A percentile compares a stretch with the other conserved stretches of the same genome.
Conservation (phyloP, 2,329 filamentous ascomycete species). For the Penicillium sp. region DNA sequence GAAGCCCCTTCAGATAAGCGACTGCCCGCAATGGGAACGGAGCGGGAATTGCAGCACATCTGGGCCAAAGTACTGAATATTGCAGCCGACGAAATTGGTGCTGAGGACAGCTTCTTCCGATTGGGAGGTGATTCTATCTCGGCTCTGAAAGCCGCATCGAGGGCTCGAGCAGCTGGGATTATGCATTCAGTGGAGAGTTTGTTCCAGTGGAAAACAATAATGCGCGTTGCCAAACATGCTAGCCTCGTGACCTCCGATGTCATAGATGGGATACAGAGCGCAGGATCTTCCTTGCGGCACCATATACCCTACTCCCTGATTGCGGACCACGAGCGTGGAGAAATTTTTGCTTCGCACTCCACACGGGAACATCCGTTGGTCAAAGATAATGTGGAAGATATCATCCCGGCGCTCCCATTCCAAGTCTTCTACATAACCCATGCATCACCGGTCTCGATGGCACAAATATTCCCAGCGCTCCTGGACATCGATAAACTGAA, state of each 20-base stretch:
- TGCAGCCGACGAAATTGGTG: not conserved
- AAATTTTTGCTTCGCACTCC: not conserved
- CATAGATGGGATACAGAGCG: not conserved
- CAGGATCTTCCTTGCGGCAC: not conserved
- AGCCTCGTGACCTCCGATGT: not conserved
- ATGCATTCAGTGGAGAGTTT: conserved; percentile 2
- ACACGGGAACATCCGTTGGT: not conserved
- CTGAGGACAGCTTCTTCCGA: conserved; percentile 13
- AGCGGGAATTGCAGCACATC: conserved; percentile 7
- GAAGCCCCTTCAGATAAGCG: not conserved
- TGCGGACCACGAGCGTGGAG: not conserved
- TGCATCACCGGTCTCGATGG: not conserved
- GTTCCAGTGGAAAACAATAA: conserved; percentile 10
- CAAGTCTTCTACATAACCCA: not conserved
- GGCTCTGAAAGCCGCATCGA: conserved; percentile 6
- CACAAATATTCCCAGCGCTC: not conserved
- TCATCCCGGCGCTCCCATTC: not conserved
- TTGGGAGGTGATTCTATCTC: conserved; percentile 14
- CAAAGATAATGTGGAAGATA: not conserved
- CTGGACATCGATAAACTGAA: not conserved
- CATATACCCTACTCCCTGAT: not conserved
- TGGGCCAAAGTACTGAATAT: conserved; percentile 7
- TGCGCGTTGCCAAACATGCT: not conserved
- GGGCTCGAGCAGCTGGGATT: conserved; percentile 5
- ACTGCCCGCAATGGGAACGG: not conserved